Evolutionary conservation across 441 rosid species (phyloP).

Genomic region (Eruca vesicaria): DNA sequence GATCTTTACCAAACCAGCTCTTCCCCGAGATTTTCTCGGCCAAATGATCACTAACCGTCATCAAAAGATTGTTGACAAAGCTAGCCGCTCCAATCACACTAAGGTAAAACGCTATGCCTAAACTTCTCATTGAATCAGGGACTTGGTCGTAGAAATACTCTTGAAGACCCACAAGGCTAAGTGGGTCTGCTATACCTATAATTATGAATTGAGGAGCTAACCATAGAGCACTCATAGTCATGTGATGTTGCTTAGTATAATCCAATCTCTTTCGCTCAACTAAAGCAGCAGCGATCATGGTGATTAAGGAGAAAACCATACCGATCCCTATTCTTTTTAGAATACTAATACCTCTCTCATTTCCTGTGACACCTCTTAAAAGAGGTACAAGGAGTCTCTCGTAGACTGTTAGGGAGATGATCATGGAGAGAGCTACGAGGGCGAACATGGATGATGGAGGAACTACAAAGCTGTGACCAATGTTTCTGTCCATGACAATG

Average conservation of each 20-base stretch:
- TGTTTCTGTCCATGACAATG: slow-evolving; percentile 48
- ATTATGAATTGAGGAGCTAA: slow-evolving; percentile 68
- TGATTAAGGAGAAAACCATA: slow-evolving; percentile 62
- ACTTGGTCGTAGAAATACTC: slow-evolving; percentile 90
- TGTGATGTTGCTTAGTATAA: slow-evolving; percentile 39
- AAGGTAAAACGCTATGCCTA: slow-evolving; percentile 79
- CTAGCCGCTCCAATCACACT: slow-evolving; percentile 77
- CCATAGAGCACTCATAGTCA: slow-evolving; percentile 69
- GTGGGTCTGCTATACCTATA: slow-evolving; percentile 67
- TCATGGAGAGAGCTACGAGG: slow-evolving; percentile 65
- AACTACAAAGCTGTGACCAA: slow-evolving; percentile 49
- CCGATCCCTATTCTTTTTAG: slow-evolving; percentile 90
- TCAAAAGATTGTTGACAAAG: slow-evolving; percentile 68
- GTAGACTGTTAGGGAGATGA: slow-evolving; percentile 52
- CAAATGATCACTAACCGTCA: slow-evolving; percentile 56
- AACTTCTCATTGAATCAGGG: slow-evolving; percentile 84
- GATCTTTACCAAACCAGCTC: slow-evolving; percentile 84
- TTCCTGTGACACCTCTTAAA: slow-evolving; percentile 51
- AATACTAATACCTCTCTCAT: slow-evolving; percentile 76
- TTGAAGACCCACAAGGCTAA: slow-evolving; percentile 75
- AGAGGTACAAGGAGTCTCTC: slow-evolving; percentile 69
- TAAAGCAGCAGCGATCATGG: slow-evolving; percentile 74
- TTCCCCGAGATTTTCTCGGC: slow-evolving; percentile 46
- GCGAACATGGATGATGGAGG: slow-evolving; percentile 74
- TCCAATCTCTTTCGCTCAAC: slow-evolving; percentile 65